Percentiles rank a stretch among this genome's conserved stretches.
phyloP scores from a whole-genome alignment of 768 basidiomycete species.

The Mycena sanguinolenta region DNA sequence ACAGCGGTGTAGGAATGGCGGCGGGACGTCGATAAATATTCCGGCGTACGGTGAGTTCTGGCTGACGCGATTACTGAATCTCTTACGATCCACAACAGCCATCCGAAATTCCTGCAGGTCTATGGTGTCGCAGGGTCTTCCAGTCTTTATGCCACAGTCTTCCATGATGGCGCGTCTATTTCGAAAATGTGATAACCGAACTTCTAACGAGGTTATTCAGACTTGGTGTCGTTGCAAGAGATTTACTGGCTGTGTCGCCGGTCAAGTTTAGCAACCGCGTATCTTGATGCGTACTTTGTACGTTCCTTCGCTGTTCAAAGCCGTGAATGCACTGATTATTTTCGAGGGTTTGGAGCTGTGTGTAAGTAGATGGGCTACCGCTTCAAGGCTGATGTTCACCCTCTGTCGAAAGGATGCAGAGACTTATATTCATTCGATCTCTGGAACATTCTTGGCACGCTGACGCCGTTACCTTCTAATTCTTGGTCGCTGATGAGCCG shows the following conservation, averaged over 20 bases:
- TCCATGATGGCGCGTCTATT: conserved; percentile 6
- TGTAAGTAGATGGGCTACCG: not conserved
- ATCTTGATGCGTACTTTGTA: conserved; percentile 20
- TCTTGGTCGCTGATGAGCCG: not conserved
- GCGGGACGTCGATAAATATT: conserved; percentile 12
- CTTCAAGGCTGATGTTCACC: not conserved
- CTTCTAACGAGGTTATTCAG: not conserved
- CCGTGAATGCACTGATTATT: not conserved
- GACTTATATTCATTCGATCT: conserved; percentile 4
- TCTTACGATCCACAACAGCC: not conserved
- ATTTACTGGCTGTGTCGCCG: conserved; percentile 14
- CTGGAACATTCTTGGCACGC: conserved; percentile 6
- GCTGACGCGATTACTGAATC: not conserved
- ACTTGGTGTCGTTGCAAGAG: conserved; percentile 12
- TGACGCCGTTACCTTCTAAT: not conserved
- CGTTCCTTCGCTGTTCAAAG: not conserved
- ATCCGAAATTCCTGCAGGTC: conserved; percentile 19
- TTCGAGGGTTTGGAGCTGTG: conserved; percentile 4
- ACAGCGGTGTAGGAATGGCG: conserved; percentile 13
- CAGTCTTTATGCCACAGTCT: conserved; percentile 17
- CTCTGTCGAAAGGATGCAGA: conserved; percentile 8
- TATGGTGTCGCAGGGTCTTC: conserved; percentile 4
- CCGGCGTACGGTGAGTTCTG: conserved; percentile 12
- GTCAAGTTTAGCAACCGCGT: conserved; percentile 10
- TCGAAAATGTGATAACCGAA: not conserved